These are phyloP conservation scores for Phaeosphaeriaceae sp. DNA, from an alignment of 2,329 filamentous ascomycete genomes.

Conservation along the genomic window DNA sequence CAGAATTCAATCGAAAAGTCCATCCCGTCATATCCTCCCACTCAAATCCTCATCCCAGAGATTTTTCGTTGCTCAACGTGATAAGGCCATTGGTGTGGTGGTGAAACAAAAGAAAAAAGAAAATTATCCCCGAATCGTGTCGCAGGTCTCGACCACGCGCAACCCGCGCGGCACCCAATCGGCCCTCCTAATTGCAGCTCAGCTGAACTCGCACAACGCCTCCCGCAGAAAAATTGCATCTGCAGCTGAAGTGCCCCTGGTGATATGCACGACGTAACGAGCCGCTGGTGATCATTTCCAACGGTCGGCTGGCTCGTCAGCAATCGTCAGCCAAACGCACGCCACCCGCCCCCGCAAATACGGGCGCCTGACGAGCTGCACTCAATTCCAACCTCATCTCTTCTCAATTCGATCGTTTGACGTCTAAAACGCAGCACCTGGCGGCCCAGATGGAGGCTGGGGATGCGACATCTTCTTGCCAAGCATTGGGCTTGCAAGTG, in stretches of 20 bases:
- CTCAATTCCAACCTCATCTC: neutral
- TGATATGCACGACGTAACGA: neutral
- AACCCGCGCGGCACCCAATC: neutral
- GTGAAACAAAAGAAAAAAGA: neutral
- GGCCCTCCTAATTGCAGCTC: neutral
- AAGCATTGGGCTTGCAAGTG: conserved; percentile 31
- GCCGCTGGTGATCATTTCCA: neutral
- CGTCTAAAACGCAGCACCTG: conserved; percentile 26
- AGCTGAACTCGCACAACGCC: neutral
- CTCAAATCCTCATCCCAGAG: neutral
- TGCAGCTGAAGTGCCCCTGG: neutral
- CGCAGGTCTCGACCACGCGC: neutral
- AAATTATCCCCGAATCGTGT: neutral
- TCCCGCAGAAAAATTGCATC: neutral
- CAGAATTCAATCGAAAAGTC: neutral
- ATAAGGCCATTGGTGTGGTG: neutral
- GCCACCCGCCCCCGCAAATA: neutral
- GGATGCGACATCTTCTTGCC: conserved; percentile 14
- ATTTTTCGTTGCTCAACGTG: neutral
- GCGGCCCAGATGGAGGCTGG: conserved; percentile 1
- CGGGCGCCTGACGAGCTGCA: neutral
- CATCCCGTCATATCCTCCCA: conserved; percentile 9
- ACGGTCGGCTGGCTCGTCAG: neutral
- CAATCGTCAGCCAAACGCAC: neutral
- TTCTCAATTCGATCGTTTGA: neutral